A percentile compares a stretch with the other conserved stretches of the same genome.
phyloP scores from a whole-genome alignment of 129 eudicot species.

The Arctium lappa region DNA sequence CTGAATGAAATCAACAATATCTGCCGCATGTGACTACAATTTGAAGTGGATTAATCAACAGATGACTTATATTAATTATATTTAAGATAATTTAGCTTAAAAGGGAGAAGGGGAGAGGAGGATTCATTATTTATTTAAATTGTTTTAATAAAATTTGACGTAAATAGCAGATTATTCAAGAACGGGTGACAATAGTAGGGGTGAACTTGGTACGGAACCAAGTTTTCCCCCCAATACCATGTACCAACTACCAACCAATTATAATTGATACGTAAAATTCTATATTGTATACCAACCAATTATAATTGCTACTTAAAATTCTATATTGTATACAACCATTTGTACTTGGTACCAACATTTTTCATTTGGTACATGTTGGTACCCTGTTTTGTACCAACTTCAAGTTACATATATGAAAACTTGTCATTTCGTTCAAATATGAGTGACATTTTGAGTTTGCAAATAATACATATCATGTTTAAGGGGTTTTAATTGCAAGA shows the following conservation, averaged over 20 bases:
- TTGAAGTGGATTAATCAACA: conserved; percentile 1
- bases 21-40: conserved; percentile 70
- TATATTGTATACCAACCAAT: too few species aligned
- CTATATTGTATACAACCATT: too few species aligned
- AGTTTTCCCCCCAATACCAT: too few species aligned
- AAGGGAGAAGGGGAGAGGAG: too few species aligned
- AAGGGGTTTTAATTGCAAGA: not conserved
- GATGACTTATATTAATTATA: not conserved
- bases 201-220: too few species aligned
- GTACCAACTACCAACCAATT: too few species aligned
- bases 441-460: not conserved
- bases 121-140: too few species aligned
- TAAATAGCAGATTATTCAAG: not conserved
- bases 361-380: too few species aligned
- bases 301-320: too few species aligned
- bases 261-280: too few species aligned
- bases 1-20: conserved; percentile 69
- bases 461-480: not conserved
- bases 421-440: not conserved
- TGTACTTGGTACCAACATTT: too few species aligned
- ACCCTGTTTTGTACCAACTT: not conserved
- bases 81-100: not conserved
- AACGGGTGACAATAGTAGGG: not conserved
- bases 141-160: not conserved
- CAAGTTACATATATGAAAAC: not conserved